Evolutionary conservation across 352 stramenopile genomes (phyloP).

Genomic region (Globisporangium parvum): DNA sequence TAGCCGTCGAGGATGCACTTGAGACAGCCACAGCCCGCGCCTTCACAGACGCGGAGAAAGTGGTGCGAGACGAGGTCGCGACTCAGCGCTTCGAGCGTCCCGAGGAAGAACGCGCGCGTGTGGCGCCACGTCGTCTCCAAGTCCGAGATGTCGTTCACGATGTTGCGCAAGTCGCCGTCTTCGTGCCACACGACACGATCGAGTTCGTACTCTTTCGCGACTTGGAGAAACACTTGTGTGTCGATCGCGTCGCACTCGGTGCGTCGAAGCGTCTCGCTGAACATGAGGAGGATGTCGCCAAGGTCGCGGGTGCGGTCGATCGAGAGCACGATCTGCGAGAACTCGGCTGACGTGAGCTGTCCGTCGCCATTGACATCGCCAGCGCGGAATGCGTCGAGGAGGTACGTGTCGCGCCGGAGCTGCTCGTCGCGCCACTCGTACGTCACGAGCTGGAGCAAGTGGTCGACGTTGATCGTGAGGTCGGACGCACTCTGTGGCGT

Average conservation of each 20-base stretch:
- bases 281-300: constrained; percentile 73
- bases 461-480: constrained; percentile 57
- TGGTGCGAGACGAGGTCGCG: constrained; percentile 40
- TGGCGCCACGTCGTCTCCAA: constrained; percentile 58
- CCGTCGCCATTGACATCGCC: constrained; percentile 79
- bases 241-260: constrained; percentile 51
- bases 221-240: constrained; percentile 58
- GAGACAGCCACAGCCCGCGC: constrained; percentile 68
- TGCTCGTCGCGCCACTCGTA: constrained; percentile 70
- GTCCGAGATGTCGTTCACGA: constrained; percentile 58
- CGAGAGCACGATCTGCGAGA: constrained; percentile 69
- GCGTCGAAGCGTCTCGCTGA: constrained; percentile 68
- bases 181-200: constrained; percentile 63
- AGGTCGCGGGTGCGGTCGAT: constrained; percentile 65
- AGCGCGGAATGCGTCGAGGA: constrained; percentile 68
- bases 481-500: constrained; percentile 6
- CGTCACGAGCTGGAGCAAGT: constrained; percentile 58
- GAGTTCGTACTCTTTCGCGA: constrained; percentile 71
- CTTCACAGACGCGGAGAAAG: constrained; percentile 62
- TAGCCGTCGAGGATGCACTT: constrained; percentile 83
- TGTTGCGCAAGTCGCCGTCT: constrained; percentile 58
- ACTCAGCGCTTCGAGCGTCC: constrained; percentile 54
- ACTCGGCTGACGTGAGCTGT: constrained; percentile 67
- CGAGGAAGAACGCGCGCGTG: constrained; percentile 58
- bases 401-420: constrained; percentile 48